These are phyloP conservation scores for Sporothrix inflata DNA, from an alignment of 2,329 filamentous ascomycete species.

Conservation along the genomic window DNA sequence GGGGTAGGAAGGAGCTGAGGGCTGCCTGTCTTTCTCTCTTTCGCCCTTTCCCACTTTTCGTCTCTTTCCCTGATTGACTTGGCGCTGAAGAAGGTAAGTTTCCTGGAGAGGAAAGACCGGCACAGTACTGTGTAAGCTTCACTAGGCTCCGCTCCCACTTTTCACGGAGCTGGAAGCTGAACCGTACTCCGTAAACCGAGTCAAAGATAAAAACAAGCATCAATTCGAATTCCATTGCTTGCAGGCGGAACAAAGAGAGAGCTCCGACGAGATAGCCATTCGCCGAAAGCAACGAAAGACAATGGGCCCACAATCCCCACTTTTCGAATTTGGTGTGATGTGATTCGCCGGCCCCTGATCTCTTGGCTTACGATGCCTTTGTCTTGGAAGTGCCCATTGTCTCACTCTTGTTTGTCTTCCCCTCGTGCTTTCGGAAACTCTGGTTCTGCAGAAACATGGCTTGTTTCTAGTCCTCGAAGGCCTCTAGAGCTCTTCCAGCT, in stretches of 20 bases:
- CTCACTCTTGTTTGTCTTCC: conserved; percentile 9
- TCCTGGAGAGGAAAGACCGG: neutral
- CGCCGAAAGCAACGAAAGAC: conserved; percentile 18
- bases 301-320: neutral
- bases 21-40: neutral
- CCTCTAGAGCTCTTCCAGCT: neutral
- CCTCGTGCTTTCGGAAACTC: neutral
- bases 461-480: neutral
- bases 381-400: conserved; percentile 10
- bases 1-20: neutral
- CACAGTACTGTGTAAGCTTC: neutral
- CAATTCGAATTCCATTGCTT: neutral
- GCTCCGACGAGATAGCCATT: conserved; percentile 2
- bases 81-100: neutral
- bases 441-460: neutral
- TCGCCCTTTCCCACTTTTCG: neutral
- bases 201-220: neutral
- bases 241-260: neutral
- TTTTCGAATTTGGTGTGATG: neutral
- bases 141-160: neutral
- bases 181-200: neutral
- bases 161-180: neutral
- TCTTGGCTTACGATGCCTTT: conserved; percentile 21
- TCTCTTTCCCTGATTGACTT: neutral
- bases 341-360: conserved; percentile 11